Evolutionary conservation across 2,329 filamentous ascomycete species (phyloP).

Genomic region (Hypoxylon sp.): DNA sequence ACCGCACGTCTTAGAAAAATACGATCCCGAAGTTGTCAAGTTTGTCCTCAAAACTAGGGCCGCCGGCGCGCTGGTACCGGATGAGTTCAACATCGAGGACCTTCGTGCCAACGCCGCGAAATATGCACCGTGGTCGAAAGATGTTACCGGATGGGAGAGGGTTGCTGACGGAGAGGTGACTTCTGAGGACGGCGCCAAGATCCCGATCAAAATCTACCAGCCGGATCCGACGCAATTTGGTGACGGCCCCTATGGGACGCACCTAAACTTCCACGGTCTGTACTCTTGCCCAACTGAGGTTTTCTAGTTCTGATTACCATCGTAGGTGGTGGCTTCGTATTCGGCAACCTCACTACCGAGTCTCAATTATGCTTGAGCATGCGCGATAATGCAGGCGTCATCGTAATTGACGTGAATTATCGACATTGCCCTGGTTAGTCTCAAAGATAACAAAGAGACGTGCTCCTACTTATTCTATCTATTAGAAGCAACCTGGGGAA

Average conservation of each 20-base stretch:
- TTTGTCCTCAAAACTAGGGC: conserved; percentile 49
- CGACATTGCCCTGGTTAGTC: conserved; percentile 57
- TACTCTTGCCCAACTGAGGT: not conserved
- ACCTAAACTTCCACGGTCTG: conserved; percentile 57
- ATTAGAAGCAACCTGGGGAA: conserved; percentile 55
- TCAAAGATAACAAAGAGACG: not conserved
- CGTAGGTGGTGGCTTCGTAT: conserved; percentile 57
- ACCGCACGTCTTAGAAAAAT: conserved; percentile 49
- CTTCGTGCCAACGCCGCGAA: conserved; percentile 52
- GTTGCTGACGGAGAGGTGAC: conserved; percentile 49
- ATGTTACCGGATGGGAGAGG: conserved; percentile 51
- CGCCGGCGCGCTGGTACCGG: conserved; percentile 40
- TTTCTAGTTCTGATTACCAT: not conserved
- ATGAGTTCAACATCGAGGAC: conserved; percentile 51
- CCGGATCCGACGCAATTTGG: conserved; percentile 53
- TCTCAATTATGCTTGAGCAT: conserved; percentile 56
- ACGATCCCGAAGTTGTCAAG: conserved; percentile 54
- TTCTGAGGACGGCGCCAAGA: conserved; percentile 52
- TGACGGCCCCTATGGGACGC: conserved; percentile 54
- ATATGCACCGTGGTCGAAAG: conserved; percentile 50
- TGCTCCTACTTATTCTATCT: not conserved
- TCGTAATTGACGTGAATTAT: conserved; percentile 59
- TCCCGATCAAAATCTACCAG: conserved; percentile 55
- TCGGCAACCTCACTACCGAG: conserved; percentile 55
- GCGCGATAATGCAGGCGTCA: conserved; percentile 56